Evolutionary conservation across 2,329 filamentous ascomycete species (phyloP).

Genomic region (Helotiales sp.): DNA sequence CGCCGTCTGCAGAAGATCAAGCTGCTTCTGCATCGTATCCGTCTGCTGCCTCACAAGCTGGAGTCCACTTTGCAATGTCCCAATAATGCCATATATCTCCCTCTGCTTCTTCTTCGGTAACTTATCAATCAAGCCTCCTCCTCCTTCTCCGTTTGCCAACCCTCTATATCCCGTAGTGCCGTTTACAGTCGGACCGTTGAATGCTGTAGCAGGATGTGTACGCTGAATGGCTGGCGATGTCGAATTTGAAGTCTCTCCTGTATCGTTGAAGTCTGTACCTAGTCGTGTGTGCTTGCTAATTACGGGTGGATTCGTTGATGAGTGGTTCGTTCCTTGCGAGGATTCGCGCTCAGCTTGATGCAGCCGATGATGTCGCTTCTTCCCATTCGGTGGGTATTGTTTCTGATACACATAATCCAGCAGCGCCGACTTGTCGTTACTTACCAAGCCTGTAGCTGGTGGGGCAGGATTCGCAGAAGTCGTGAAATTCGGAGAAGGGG

Average conservation of each 20-base stretch:
- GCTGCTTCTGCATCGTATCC: conserved; percentile 27
- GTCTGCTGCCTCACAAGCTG: conserved; percentile 24
- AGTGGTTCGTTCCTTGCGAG: background rate
- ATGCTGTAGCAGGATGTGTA: background rate
- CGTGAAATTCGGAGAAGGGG: too few relatives aligned
- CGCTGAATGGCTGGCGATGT: conserved; percentile 16
- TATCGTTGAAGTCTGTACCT: background rate
- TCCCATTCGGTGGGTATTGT: conserved; percentile 14
- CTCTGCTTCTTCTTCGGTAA: conserved; percentile 29
- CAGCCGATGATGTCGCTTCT: conserved; percentile 12
- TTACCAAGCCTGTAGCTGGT: background rate
- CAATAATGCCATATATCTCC: conserved; percentile 27
- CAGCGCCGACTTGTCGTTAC: conserved; percentile 11
- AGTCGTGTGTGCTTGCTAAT: background rate
- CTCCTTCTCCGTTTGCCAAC: background rate
- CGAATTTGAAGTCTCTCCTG: conserved; percentile 9
- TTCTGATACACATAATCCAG: conserved; percentile 19
- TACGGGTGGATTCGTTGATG: background rate
- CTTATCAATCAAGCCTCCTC: conserved; percentile 20
- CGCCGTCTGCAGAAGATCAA: conserved; percentile 22
- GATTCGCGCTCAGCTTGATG: background rate
- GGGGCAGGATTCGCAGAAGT: background rate
- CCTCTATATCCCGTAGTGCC: background rate
- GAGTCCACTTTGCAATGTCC: conserved; percentile 28
- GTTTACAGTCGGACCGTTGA: background rate